Conservation (phyloP, 257 asterid species). For the Penstemon eatonii region DNA sequence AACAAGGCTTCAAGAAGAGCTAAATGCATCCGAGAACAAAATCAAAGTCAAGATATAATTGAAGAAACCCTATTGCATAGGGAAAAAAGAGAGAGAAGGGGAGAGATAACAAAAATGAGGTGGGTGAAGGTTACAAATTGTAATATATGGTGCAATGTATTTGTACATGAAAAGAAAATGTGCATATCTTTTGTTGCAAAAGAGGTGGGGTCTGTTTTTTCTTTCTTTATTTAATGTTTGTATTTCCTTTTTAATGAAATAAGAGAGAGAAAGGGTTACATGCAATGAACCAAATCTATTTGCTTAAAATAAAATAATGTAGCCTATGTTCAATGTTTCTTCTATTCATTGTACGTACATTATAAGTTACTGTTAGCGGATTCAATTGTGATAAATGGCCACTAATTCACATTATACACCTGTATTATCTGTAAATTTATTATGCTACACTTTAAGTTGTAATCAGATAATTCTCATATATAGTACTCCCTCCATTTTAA, state of each 20-base stretch:
- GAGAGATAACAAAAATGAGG: not conserved
- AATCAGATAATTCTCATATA: too few species aligned
- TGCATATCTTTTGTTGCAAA: slow-evolving; percentile 49
- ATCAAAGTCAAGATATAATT: slow-evolving; percentile 26
- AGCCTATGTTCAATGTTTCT: slow-evolving; percentile 68
- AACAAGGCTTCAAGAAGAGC: slow-evolving; percentile 37
- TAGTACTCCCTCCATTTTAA: too few species aligned
- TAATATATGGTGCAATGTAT: not conserved
- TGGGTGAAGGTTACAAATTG: slow-evolving; percentile 26
- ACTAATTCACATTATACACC: too few species aligned
- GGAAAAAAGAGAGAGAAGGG: slow-evolving; percentile 56
- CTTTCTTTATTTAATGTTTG: not conserved
- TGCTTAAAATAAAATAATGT: not conserved
- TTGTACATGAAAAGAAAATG: not conserved
- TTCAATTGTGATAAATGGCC: too few species aligned
- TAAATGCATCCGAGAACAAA: slow-evolving; percentile 59
- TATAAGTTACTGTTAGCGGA: too few species aligned
- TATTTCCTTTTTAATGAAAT: slow-evolving; percentile 2
- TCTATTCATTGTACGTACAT: slow-evolving; percentile 11
- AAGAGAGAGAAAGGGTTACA: slow-evolving; percentile 30
- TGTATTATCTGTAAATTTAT: too few species aligned
- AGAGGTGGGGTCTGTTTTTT: slow-evolving; percentile 37
- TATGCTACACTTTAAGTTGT: too few species aligned
- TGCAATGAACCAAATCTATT: slow-evolving; percentile 61
- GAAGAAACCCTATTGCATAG: slow-evolving; percentile 69